Conservation (phyloP, 441 rosid species). For the Viola pubescens region DNA sequence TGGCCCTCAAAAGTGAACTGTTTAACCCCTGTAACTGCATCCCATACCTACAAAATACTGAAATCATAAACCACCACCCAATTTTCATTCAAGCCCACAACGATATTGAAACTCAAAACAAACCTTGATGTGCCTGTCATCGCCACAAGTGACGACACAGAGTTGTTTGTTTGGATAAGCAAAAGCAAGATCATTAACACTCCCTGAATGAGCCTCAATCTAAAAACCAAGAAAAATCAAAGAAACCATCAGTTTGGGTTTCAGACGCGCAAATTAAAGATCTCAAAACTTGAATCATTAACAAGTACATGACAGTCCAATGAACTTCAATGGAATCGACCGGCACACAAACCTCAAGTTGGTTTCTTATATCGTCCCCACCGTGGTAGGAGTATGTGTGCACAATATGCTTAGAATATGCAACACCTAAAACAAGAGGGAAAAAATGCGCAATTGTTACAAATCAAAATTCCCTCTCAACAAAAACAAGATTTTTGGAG, state of each 20-base stretch:
- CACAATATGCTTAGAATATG: conserved; percentile 76
- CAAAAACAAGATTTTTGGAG: neutral
- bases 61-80: conserved; percentile 11
- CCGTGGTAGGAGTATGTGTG: conserved; percentile 65
- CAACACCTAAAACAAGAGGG: conserved; percentile 52
- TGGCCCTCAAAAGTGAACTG: conserved; percentile 60
- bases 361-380: conserved; percentile 54
- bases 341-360: conserved; percentile 56
- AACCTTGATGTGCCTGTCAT: conserved; percentile 67
- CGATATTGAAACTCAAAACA: conserved; percentile 10
- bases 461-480: neutral
- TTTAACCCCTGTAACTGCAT: conserved; percentile 44
- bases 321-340: conserved; percentile 1
- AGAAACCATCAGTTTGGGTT: neutral
- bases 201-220: conserved; percentile 79
- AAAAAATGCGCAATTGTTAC: conserved; percentile 10
- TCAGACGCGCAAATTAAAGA: neutral
- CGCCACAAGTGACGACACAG: conserved; percentile 64
- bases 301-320: neutral
- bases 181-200: conserved; percentile 71
- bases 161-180: conserved; percentile 59
- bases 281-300: neutral
- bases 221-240: conserved; percentile 19
- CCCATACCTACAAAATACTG: conserved; percentile 58
- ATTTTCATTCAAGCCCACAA: conserved; percentile 1